Evolutionary conservation across 176 grass and related monocot genomes (phyloP).

Genomic region (Oropetium thomaeum): DNA sequence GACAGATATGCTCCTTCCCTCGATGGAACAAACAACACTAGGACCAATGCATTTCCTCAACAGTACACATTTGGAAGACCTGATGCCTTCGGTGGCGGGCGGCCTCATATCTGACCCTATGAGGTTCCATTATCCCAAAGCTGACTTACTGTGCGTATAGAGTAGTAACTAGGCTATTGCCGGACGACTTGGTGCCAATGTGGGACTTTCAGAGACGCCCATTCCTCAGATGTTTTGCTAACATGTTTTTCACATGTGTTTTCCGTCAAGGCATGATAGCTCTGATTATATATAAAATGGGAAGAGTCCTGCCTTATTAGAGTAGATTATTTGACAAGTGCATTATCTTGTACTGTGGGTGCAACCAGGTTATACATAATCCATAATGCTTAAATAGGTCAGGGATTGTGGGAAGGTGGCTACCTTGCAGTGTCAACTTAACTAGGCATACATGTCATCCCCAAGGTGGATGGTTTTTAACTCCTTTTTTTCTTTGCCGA

Average conservation of each 20-base stretch:
- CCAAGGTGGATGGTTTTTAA: too few species aligned
- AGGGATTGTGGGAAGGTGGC: too few species aligned
- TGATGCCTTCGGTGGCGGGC: slow-evolving; percentile 13
- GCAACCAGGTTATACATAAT: too few species aligned
- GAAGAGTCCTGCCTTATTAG: too few species aligned
- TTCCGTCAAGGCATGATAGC: not conserved
- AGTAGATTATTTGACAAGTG: too few species aligned
- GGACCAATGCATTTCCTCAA: not conserved
- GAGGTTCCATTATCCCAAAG: not conserved
- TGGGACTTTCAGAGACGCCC: not conserved
- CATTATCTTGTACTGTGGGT: too few species aligned
- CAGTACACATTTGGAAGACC: slow-evolving; percentile 2
- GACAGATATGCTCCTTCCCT: slow-evolving; percentile 56
- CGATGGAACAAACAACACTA: slow-evolving; percentile 41
- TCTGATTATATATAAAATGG: too few species aligned
- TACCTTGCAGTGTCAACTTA: too few species aligned
- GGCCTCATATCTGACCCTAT: slow-evolving; percentile 6
- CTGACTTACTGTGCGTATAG: not conserved
- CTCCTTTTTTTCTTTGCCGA: too few species aligned
- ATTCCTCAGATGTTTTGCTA: not conserved
- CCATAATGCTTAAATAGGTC: too few species aligned
- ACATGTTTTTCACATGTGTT: not conserved
- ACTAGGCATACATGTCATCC: too few species aligned
- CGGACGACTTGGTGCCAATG: not conserved
- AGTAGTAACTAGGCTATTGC: not conserved